A percentile compares a stretch with the other conserved stretches of the same genome.
Conservation (phyloP, 495 filamentous ascomycete species). For the Xanthoparmelia taractica region DNA sequence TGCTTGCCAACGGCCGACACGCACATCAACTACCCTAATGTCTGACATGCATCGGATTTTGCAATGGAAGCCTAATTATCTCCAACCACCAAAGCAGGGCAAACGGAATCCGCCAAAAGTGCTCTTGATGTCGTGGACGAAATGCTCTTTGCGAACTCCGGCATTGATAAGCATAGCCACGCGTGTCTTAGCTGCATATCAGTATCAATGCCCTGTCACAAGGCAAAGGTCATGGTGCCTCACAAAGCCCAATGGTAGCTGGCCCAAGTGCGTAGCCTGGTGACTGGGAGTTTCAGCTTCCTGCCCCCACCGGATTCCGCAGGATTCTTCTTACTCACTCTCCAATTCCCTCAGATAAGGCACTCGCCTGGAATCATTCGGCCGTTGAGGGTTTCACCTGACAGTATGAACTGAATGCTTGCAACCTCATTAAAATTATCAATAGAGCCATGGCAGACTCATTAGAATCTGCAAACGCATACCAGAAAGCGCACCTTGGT, state of each 20-base stretch:
- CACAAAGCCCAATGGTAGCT: not conserved
- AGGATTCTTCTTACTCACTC: too few relatives aligned
- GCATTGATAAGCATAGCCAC: not conserved
- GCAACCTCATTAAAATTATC: not conserved
- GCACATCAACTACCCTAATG: not conserved
- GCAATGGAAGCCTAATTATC: not conserved
- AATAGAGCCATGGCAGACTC: not conserved
- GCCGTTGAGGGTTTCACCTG: not conserved
- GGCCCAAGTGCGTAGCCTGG: too few relatives aligned
- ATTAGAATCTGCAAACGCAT: not conserved
- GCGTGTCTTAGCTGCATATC: not conserved
- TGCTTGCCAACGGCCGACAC: not conserved
- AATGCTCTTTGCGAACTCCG: not conserved
- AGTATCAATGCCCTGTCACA: not conserved
- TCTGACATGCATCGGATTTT: not conserved
- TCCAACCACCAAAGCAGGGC: not conserved
- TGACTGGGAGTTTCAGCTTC: too few relatives aligned
- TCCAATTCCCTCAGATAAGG: too few relatives aligned
- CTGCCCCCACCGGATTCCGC: too few relatives aligned
- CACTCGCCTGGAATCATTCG: not conserved
- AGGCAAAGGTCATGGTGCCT: not conserved
- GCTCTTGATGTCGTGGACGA: not conserved
- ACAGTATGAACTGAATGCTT: not conserved
- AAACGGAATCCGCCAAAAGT: not conserved
- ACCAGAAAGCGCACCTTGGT: not conserved